These are phyloP conservation scores for Lodderomyces pseudojiufengensis DNA, from an alignment of 1,139 yeast genomes.

Conservation along the genomic window DNA sequence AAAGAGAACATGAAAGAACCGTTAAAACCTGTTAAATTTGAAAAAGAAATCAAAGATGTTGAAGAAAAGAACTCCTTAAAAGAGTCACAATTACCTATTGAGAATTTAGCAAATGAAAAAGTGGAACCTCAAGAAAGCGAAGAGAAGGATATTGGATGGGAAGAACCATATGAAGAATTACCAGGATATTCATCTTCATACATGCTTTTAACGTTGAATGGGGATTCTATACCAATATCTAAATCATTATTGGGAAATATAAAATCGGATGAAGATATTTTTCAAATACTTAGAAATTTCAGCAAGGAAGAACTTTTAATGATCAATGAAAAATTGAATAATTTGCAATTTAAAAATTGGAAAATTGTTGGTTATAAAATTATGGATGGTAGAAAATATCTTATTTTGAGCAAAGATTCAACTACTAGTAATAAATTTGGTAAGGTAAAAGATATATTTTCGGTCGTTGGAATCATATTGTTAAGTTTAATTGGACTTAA, in stretches of 20 bases:
- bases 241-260: slow-evolving; percentile 43
- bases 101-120: too few relatives aligned
- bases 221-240: slow-evolving; percentile 34
- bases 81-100: too few relatives aligned
- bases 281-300: slow-evolving; percentile 41
- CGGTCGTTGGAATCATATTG: slow-evolving; percentile 10
- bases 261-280: slow-evolving; percentile 39
- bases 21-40: neutral
- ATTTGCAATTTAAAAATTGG: slow-evolving; percentile 33
- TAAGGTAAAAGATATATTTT: slow-evolving; percentile 2
- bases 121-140: slow-evolving; percentile 47
- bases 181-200: slow-evolving; percentile 26
- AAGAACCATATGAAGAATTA: slow-evolving; percentile 40
- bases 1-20: neutral
- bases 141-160: slow-evolving; percentile 43
- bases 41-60: too few relatives aligned
- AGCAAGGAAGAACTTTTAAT: slow-evolving; percentile 23
- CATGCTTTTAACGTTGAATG: slow-evolving; percentile 43
- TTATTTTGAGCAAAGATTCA: slow-evolving; percentile 23
- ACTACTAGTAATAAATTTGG: slow-evolving; percentile 4
- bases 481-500: slow-evolving; percentile 28
- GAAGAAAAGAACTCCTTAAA: too few relatives aligned
- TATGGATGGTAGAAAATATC: slow-evolving; percentile 22
- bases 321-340: slow-evolving; percentile 20
- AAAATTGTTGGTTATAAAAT: slow-evolving; percentile 31